Percentiles rank a stretch among this genome's conserved stretches.
phyloP scores from a whole-genome alignment of 1,284 basidiomycete genomes.

The Puccinia polysora region DNA sequence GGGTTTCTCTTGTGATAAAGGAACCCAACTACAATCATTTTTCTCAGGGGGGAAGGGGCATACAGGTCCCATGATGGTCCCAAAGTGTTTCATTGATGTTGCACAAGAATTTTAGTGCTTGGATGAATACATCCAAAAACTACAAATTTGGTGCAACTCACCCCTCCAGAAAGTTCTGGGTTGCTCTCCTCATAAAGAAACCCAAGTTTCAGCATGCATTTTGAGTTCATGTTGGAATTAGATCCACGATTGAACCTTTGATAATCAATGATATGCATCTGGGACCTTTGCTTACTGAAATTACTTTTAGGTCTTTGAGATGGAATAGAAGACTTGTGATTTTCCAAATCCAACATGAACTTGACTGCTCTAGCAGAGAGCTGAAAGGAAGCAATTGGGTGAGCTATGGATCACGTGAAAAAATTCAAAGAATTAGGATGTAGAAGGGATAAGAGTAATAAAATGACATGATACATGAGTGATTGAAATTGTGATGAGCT shows the following conservation, averaged over 20 bases:
- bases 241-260: constrained; percentile 16
- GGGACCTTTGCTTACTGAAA: constrained; percentile 27
- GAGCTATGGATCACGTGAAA: background rate
- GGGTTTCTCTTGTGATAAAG: too few species aligned
- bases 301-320: constrained; percentile 14
- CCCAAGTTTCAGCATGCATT: constrained; percentile 13
- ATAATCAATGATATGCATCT: constrained; percentile 32
- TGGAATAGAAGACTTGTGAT: constrained; percentile 16
- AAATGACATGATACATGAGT: constrained; percentile 69
- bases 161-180: too few species aligned
- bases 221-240: background rate
- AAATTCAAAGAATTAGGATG: background rate
- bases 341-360: constrained; percentile 42
- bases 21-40: too few species aligned
- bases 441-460: too few species aligned
- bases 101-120: too few species aligned
- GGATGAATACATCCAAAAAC: too few species aligned
- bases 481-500: constrained; percentile 69
- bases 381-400: background rate
- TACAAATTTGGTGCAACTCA: too few species aligned
- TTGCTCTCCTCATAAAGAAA: too few species aligned
- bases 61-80: too few species aligned
- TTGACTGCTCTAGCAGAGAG: constrained; percentile 60
- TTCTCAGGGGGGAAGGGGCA: too few species aligned
- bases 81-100: too few species aligned